These are phyloP conservation scores for Pestalotiopsis sp. DNA, from an alignment of 2,329 filamentous ascomycete genomes.

Conservation along the genomic window DNA sequence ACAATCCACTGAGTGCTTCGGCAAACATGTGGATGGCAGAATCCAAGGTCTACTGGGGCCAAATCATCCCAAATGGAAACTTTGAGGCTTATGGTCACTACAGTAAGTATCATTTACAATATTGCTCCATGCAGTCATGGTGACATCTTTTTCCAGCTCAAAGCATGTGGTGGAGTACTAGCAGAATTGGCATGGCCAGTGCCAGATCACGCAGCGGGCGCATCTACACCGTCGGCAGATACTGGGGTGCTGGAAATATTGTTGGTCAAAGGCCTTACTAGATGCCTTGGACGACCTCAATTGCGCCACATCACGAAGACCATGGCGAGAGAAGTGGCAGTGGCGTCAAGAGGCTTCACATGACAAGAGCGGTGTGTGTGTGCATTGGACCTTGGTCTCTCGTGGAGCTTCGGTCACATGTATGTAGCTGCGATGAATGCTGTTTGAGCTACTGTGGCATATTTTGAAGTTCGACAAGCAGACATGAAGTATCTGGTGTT, in stretches of 20 bases:
- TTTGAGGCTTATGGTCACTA: conserved; percentile 6
- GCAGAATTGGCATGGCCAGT: background rate
- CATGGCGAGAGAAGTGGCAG: no score
- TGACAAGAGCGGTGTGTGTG: no score
- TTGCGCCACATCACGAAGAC: background rate
- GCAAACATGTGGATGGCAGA: conserved; percentile 4
- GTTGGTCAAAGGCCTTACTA: conserved; percentile 2
- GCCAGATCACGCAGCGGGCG: conserved; percentile 2
- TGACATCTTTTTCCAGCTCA: background rate
- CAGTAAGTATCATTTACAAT: background rate
- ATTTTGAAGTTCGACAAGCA: no score
- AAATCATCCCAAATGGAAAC: conserved; percentile 3
- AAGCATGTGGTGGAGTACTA: conserved; percentile 4
- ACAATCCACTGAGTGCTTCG: background rate
- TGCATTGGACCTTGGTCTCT: no score
- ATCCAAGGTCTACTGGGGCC: background rate
- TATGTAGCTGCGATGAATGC: no score
- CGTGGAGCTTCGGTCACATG: no score
- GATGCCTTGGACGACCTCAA: background rate
- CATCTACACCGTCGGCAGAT: conserved; percentile 1
- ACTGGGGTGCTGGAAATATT: conserved; percentile 2
- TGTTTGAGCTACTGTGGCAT: no score
- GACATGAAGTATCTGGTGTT: no score
- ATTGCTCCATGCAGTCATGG: background rate
- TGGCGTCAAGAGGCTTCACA: no score